A percentile compares a stretch with the other conserved stretches of the same genome.
Conservation (phyloP, 192 early-diverging fungal genomes). For the Backusella mclennaniae region DNA sequence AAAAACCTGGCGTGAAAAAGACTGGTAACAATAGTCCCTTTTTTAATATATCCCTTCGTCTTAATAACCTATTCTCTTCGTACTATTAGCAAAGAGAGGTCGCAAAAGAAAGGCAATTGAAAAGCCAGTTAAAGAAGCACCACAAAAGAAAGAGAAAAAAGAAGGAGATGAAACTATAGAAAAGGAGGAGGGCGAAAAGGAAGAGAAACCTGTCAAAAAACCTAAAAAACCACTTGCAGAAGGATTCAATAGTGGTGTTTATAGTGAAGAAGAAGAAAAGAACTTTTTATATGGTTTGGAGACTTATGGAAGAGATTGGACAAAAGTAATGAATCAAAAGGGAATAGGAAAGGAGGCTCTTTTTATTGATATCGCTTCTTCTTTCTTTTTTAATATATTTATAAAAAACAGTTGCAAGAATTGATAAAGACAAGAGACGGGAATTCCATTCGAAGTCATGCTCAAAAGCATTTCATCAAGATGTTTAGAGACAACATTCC, state of each 20-base stretch:
- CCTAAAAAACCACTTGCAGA: constrained; percentile 46
- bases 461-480: constrained; percentile 93
- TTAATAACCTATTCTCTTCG: neutral
- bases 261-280: constrained; percentile 72
- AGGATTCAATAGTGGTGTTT: constrained; percentile 69
- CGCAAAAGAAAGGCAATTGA: constrained; percentile 21
- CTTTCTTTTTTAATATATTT: neutral
- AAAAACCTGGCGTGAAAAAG: constrained; percentile 41
- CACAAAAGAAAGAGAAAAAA: constrained; percentile 2
- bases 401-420: constrained; percentile 52
- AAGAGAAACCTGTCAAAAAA: constrained; percentile 33
- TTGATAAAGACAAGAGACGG: constrained; percentile 78
- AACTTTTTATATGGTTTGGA: constrained; percentile 78
- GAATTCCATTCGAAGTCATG: constrained; percentile 85
- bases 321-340: constrained; percentile 47
- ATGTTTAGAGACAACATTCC: constrained; percentile 79
- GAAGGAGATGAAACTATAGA: neutral
- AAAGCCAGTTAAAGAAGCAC: neutral
- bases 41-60: no score
- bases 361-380: constrained; percentile 1
- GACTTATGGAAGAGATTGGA: constrained; percentile 82
- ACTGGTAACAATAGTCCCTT: neutral
- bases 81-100: constrained; percentile 10
- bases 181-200: neutral
- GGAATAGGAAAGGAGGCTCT: neutral